Base-by-base conservation (phyloP, 2,329 filamentous ascomycete species). In the Cyphellophora europaea region DNA sequence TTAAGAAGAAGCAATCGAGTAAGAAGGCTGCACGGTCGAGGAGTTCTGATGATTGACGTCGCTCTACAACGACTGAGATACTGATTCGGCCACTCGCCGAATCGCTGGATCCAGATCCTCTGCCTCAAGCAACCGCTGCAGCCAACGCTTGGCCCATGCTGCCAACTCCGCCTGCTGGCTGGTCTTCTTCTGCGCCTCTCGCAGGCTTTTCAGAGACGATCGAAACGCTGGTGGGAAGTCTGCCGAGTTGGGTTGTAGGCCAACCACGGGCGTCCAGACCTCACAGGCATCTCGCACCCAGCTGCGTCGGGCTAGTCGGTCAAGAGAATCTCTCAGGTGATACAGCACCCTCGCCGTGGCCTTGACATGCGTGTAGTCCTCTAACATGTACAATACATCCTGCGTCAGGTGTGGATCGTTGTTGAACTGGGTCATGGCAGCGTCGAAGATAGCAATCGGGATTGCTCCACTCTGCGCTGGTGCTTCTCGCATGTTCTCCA, bases 401-500 rank as follows among this genome's bases (percentile, higher is more conserved):
- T 81, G 77, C 3, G 77, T 85, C 5, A 86, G 69, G 1, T 66
- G 63, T 2, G 77, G 60, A 40, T 72, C 74, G 2, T 79, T 77
- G 45, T 82, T 77, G 34, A 82, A 73, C 50, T 94, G 79, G 56
- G 82, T 85, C 63, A 78, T 77, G 5, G 87, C 80, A 14, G 85
- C 77, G 51, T 94, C 86, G 53, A 94, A 95, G 31, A 98, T 84
- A 25, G 89, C 87, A 37, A 87, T 73, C 2, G 91, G 88, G 47
- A 98, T 94, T 11, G 86, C 91, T n/a, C 91, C 91, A 41, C 82
- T 84, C 44, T 95, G 69, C 6, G 86, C 86, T 3, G 89, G 87
- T 31, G 87, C 89, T 38, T 69, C 65, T 23, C 72, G 71, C 11
- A 82, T 61, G 42, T 75, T 77, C 51, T 81, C 68, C 44, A 93